Conservation (phyloP, 352 stramenopile genomes). For the Phytophthora brassicae region DNA sequence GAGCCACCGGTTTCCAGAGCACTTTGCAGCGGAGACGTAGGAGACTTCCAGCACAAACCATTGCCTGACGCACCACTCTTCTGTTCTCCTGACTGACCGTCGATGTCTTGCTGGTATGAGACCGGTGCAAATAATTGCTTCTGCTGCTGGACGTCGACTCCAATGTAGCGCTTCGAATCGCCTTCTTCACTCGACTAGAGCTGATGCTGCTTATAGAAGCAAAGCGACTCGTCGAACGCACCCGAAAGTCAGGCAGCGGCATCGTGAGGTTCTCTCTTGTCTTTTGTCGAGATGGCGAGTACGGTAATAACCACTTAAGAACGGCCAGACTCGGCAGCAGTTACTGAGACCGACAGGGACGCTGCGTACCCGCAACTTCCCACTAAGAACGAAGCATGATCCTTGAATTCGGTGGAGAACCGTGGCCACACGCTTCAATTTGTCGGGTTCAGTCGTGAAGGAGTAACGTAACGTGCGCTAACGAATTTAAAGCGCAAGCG, state of each 20-base stretch:
- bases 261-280: conserved; percentile 14
- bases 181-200: conserved; percentile 4
- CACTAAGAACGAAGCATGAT: conserved; percentile 18
- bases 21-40: conserved; percentile 36
- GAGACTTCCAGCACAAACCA: conserved; percentile 32
- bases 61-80: conserved; percentile 24
- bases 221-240: conserved; percentile 16
- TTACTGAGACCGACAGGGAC: conserved; percentile 14
- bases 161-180: conserved; percentile 21
- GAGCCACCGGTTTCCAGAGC: conserved; percentile 32
- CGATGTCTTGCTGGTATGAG: conserved; percentile 6
- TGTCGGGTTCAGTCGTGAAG: conserved; percentile 21
- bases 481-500: conserved; percentile 13
- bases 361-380: conserved; percentile 11
- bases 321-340: conserved; percentile 3
- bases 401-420: conserved; percentile 9
- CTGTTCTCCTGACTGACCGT: conserved; percentile 14
- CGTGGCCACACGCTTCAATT: conserved; percentile 16
- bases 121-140: conserved; percentile 6
- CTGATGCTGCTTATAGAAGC: conserved; percentile 5
- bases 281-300: conserved; percentile 22
- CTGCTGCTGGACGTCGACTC: conserved; percentile 8
- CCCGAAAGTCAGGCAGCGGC: conserved; percentile 23
- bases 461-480: conserved; percentile 24
- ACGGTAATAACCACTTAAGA: conserved; percentile 27